Percentiles rank a stretch among this genome's conserved stretches.
Evolutionary conservation across 805 yeast genomes (phyloP).

Genomic region (Jamesozyma gamospora): DNA sequence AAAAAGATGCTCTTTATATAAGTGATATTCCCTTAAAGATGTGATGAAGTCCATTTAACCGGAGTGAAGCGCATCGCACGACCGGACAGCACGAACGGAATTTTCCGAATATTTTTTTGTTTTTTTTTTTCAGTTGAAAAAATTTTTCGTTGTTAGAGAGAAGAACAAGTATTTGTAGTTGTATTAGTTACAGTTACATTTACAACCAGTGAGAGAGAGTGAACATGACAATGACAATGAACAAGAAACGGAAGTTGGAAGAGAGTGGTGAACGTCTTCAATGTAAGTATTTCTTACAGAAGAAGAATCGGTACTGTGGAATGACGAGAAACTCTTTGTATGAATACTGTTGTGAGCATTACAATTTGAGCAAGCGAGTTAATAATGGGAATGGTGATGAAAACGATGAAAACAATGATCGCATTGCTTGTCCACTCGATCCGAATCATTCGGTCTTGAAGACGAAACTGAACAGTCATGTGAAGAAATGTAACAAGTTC

Average conservation of each 20-base stretch:
- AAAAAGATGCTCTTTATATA: too few relatives aligned
- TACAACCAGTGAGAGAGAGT: too few relatives aligned
- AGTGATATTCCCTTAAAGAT: too few relatives aligned
- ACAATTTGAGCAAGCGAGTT: constrained; percentile 51
- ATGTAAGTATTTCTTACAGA: constrained; percentile 20
- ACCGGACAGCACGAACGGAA: not conserved
- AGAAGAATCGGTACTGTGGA: constrained; percentile 25
- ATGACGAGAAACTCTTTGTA: constrained; percentile 18
- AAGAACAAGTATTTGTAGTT: too few relatives aligned
- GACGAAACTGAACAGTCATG: constrained; percentile 43
- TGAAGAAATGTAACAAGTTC: constrained; percentile 49
- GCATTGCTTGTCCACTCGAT: constrained; percentile 67
- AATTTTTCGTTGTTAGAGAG: too few relatives aligned
- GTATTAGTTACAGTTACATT: too few relatives aligned
- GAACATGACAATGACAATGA: not conserved
- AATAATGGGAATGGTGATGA: too few relatives aligned
- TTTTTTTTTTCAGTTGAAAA: too few relatives aligned
- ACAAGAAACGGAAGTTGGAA: not conserved
- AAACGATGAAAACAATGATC: not conserved
- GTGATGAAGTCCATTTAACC: not conserved
- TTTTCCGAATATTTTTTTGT: not conserved
- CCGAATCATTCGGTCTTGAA: constrained; percentile 66
- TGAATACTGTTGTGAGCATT: constrained; percentile 60
- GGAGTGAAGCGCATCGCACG: not conserved
- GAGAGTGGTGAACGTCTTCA: too few relatives aligned